Conservation (phyloP, 257 asterid species). For the Lycium ferocissimum region DNA sequence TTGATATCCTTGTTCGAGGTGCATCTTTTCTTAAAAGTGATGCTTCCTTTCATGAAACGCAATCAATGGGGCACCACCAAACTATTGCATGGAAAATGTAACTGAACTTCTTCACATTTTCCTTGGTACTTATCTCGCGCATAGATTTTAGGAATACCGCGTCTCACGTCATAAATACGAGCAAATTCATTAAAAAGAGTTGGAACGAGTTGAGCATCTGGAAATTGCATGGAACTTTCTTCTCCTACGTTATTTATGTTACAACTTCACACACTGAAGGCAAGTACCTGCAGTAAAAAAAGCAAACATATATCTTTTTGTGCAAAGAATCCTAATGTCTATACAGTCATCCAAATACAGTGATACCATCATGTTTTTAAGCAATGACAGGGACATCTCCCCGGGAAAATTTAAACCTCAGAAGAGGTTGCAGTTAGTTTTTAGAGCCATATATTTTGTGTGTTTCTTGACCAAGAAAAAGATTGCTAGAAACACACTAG, state of each 20-base stretch:
- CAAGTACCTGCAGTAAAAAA: neutral
- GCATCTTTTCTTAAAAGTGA: neutral
- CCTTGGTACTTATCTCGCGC: neutral
- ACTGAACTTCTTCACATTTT: slow-evolving; percentile 23
- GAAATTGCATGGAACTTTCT: slow-evolving; percentile 26
- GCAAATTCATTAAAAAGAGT: neutral
- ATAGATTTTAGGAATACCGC: neutral
- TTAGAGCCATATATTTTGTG: slow-evolving; percentile 31
- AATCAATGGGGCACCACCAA: neutral
- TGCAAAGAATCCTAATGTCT: slow-evolving; percentile 12
- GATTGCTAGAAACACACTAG: neutral
- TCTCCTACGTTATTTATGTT: neutral
- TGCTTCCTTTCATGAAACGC: neutral
- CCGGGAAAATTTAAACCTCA: slow-evolving; percentile 8
- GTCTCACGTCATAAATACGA: neutral
- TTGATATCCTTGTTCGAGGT: too few species aligned
- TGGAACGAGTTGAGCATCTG: neutral
- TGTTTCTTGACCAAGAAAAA: slow-evolving; percentile 26
- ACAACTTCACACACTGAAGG: neutral
- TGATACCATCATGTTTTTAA: slow-evolving; percentile 12
- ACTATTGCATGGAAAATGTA: neutral
- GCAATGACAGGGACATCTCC: slow-evolving; percentile 16
- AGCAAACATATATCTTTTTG: neutral
- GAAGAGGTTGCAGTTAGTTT: slow-evolving; percentile 23
- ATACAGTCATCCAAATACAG: neutral